phyloP scores from a whole-genome alignment of 2,329 filamentous ascomycete species.

The Daldinia eschscholtzii region DNA sequence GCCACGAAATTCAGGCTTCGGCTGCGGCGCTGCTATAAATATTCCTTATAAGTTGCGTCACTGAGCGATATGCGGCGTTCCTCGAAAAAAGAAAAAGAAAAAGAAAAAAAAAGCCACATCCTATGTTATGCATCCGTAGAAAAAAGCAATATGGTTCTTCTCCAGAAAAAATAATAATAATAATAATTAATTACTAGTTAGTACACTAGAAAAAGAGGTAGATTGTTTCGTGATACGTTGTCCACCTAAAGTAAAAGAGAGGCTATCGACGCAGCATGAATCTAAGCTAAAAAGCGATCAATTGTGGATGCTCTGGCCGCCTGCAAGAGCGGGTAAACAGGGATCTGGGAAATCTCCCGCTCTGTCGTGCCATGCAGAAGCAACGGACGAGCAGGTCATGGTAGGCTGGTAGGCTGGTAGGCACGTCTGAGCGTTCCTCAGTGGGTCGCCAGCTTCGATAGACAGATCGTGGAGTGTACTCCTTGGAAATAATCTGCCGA shows the following conservation, averaged over 20 bases:
- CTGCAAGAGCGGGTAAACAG: conserved; percentile 61
- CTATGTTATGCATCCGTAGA: not conserved
- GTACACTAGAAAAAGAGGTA: conserved; percentile 2
- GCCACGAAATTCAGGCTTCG: conserved; percentile 18
- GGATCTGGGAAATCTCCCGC: conserved; percentile 54
- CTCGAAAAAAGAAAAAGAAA: not conserved
- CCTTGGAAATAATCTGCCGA: conserved; percentile 50
- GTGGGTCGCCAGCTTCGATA: conserved; percentile 43
- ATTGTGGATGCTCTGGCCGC: conserved; percentile 40
- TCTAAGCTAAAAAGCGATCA: conserved; percentile 8
- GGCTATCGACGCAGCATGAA: conserved; percentile 25
- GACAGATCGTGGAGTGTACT: conserved; percentile 53
- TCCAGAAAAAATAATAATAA: not conserved
- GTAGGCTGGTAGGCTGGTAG: conserved; percentile 24
- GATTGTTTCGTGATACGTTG: conserved; percentile 18
- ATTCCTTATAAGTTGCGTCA: conserved; percentile 44
- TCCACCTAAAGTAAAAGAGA: conserved; percentile 8
- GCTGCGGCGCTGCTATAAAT: conserved; percentile 28
- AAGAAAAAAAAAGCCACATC: not conserved
- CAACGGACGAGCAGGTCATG: conserved; percentile 49
- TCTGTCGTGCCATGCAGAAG: conserved; percentile 51
- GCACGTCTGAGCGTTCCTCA: conserved; percentile 38
- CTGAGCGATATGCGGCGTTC: conserved; percentile 30
- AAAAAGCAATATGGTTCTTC: conserved; percentile 5
- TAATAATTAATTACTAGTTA: not conserved